Evolutionary conservation across 2,329 filamentous ascomycete genomes (phyloP), one percentile per base, ranked within the genome.

Genomic region (Scedosporium boydii): DNA sequence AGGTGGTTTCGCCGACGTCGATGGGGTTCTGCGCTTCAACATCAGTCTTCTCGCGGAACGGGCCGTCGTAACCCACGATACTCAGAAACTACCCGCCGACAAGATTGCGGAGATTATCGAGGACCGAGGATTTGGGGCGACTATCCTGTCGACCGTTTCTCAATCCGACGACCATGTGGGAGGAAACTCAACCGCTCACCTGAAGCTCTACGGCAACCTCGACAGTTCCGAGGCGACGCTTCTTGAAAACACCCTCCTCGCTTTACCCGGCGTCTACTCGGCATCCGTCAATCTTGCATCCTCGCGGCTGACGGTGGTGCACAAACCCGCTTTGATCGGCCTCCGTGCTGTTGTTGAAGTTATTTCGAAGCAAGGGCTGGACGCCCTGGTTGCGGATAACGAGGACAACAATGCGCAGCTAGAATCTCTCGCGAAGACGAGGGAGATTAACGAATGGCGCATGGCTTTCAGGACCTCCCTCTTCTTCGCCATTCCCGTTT

Each of bases 341-440:
- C 82, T 99, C 23, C 87, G 95, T 53, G 85, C 84, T 3, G 82
- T 98, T 41, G 93, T 97, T 6, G 91, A 93, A 69, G 77, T 84
- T 0, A 85, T 97, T 53, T 93, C 99, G 75, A 80, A 81, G n/a
- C 80, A 85, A 21, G 93, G 93, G 1, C 91, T 90, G 73, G 96
- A 97, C 71, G 95, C 93, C 1, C 79, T 99, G 2, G 84, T 98
- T 10, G 88, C 93, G 0, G 93, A 98, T 67, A 89, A 87, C 61
- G 91, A 98, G 69, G 95, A 99, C 76, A 98, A 96, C 73, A 96
- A 96, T 70, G 93, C 95, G 1, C 95, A 99, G 72, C 83, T 99
- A 2, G 92, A 98, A 73, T 98, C 95, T 1, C 82, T 99, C 2
- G 90, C 95, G 7, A 99, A 99, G 77, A 98, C 95, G 0, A 90